A percentile compares a stretch with the other conserved stretches of the same genome.
phyloP scores from a whole-genome alignment of 192 early-diverging fungal genomes.

The Linnemannia exigua region DNA sequence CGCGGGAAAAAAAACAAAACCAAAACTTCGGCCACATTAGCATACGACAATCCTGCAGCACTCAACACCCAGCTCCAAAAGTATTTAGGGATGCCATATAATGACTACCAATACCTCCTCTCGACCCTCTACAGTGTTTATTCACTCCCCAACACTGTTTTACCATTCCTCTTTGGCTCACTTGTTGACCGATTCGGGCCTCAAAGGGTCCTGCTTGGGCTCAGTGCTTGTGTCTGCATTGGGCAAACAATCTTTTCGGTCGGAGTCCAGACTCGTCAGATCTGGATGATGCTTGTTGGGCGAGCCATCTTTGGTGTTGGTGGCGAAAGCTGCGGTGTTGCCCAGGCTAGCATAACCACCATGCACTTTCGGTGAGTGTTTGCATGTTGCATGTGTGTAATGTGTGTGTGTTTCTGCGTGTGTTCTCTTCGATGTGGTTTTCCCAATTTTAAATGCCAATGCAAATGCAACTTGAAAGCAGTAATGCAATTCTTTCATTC shows the following conservation, averaged over 20 bases:
- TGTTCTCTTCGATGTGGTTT: not conserved
- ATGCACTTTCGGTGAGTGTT: slow-evolving; percentile 63
- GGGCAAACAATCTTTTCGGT: slow-evolving; percentile 77
- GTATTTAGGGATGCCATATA: slow-evolving; percentile 56
- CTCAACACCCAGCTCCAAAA: slow-evolving; percentile 59
- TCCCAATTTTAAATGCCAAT: not conserved
- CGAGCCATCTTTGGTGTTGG: slow-evolving; percentile 76
- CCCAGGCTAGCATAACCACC: slow-evolving; percentile 68
- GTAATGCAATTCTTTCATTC: not conserved
- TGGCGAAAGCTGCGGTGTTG: slow-evolving; percentile 72
- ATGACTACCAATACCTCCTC: slow-evolving; percentile 58
- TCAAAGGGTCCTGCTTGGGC: slow-evolving; percentile 61
- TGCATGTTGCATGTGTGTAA: too few species aligned
- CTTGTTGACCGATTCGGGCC: slow-evolving; percentile 69
- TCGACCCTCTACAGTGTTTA: slow-evolving; percentile 61
- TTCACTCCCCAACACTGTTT: slow-evolving; percentile 59
- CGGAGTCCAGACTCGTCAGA: slow-evolving; percentile 62
- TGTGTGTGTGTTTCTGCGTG: too few species aligned
- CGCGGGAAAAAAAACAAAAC: not conserved
- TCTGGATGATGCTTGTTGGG: slow-evolving; percentile 68
- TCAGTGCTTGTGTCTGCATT: slow-evolving; percentile 62
- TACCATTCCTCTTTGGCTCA: slow-evolving; percentile 60
- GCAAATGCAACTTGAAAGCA: not conserved
- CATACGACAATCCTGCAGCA: slow-evolving; percentile 47
- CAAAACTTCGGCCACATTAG: slow-evolving; percentile 11